Base-by-base conservation (phyloP, 2,329 filamentous ascomycete genomes). In the Chaetomium sp. region DNA sequence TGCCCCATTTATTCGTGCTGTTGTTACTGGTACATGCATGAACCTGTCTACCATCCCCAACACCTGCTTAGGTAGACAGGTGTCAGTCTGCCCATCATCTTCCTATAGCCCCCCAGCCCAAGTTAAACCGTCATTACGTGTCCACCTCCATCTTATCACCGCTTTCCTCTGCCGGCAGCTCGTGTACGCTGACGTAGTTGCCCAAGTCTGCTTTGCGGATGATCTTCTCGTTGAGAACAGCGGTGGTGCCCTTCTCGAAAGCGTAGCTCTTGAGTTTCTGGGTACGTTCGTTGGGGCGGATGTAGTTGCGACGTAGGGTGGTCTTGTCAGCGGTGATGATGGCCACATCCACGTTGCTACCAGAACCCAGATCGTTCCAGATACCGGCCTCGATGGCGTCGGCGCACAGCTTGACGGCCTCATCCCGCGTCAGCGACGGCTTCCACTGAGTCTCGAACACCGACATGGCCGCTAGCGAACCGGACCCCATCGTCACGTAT, bases 401-500 rank as follows among this genome's bases (percentile, higher is more conserved):
- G 55, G 87, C 82, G 69, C 86, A 86, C 61, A 96, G 78, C 68
- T 86, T 84, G 57, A 96, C 78, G n/a, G 91, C 91, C 49, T 88
- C 88, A 40, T 95, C 88, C 65, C 83, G 79, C 61, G 81, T 87
- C 70, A 96, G 72, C 59, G 84, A 76, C 6, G 84, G 76, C 80
- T 91, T 89, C 95, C 95, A 99, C 74, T 87, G 86, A 49, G 91
- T 95, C 79, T 99, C 94, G 69, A 99, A 99, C 51, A 99, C 88
- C 36, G 89, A 89, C 94, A 99, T 99, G 70, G 94, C 94, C 34
- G 94, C 94, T 64, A 99, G 79, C 48, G 90, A 96, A 62, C 94
- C 94, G 32, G 89, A 95, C 53, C 94, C 94, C 94, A 99, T 99
- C 62, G 95, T 99, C 64, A 99, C 95, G 73, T 99, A 99, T 50